Evolutionary conservation across 208 protist genomes (phyloP).

Genomic region (Trypanosoma vivax): DNA sequence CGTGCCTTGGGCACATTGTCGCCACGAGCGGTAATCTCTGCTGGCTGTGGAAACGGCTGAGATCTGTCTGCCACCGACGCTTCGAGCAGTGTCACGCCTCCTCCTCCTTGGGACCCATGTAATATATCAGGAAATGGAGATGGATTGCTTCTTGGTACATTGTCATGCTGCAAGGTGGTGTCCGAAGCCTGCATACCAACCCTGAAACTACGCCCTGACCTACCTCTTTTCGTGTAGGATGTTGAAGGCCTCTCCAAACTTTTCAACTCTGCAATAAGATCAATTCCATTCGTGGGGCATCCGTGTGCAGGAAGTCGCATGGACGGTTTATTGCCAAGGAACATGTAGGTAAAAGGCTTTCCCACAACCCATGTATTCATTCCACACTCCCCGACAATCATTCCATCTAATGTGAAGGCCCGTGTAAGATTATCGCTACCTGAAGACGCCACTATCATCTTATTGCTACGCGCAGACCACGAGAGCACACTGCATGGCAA

Average conservation of each 20-base stretch:
- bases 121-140: too few relatives aligned
- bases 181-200: not conserved
- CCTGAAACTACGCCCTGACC: not conserved
- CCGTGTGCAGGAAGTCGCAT: conserved; percentile 14
- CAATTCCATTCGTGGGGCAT: not conserved
- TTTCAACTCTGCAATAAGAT: conserved; percentile 10
- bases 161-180: not conserved
- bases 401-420: conserved; percentile 55
- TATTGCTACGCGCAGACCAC: not conserved
- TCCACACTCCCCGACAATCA: conserved; percentile 66
- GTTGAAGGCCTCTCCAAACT: not conserved
- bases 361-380: conserved; percentile 48
- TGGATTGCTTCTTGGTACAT: too few relatives aligned
- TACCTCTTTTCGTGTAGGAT: not conserved
- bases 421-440: conserved; percentile 54
- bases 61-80: too few relatives aligned
- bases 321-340: conserved; percentile 35
- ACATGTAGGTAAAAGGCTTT: conserved; percentile 38
- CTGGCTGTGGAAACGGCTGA: too few relatives aligned
- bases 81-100: too few relatives aligned
- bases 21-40: too few relatives aligned
- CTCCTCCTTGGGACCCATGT: too few relatives aligned
- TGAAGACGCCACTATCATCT: conserved; percentile 58
- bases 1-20: too few relatives aligned
- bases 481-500: too few relatives aligned